Evolutionary conservation across 192 early-diverging fungal genomes (phyloP), one percentile per base, ranked within the genome.

Genomic region (Coemansia sp.): DNA sequence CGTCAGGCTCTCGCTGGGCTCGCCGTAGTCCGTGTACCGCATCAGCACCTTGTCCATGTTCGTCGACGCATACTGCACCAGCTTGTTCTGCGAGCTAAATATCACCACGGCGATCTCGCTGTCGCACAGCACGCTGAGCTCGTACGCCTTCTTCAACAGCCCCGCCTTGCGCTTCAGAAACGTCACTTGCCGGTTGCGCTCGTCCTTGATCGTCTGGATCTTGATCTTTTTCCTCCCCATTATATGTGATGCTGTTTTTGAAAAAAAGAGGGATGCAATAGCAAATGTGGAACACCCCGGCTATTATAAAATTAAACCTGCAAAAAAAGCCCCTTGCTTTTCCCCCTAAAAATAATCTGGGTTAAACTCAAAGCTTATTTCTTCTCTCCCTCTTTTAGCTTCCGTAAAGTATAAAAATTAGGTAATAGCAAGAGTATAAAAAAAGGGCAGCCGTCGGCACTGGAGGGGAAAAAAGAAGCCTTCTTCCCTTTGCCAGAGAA

Each of bases 171-270:
- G 81, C 79, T 97, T 97, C 40, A 90, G 78, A 72, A 97, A 96
- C 3, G 95, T 97, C 36, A 95, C 91, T 79, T 92, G 91, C 40
- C 91, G 80, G 81, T 92, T 93, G 46, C 93, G 81, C 63, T 95
- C 91, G 63, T 95, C 90, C 63, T 79, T 76, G 60, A 95, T 95
- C 57, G 80, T 82, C 64, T 89, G 83, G 69, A 95, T 95, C 61
- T 91, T 87, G 68, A 96, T 94, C 81, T 94, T 94, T 78, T 93
- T 94, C 21, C 93, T 78, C 50, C 93, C 93, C 93, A 96, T 96
- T 28, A 42, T 74, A 40, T 45, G 21, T 17, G 19, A 45, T 27
- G 26, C 22, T 26, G 42, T 10, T 11, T 45, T 11, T 27, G 12
- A 12, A 45, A 44, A 7, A n/a, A 45, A 45, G 22, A 23, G 12